Evolutionary conservation across 371 early-diverging fungal species (phyloP), one percentile per base, ranked within the genome.

Genomic region (Apophysomyces ossiformis): DNA sequence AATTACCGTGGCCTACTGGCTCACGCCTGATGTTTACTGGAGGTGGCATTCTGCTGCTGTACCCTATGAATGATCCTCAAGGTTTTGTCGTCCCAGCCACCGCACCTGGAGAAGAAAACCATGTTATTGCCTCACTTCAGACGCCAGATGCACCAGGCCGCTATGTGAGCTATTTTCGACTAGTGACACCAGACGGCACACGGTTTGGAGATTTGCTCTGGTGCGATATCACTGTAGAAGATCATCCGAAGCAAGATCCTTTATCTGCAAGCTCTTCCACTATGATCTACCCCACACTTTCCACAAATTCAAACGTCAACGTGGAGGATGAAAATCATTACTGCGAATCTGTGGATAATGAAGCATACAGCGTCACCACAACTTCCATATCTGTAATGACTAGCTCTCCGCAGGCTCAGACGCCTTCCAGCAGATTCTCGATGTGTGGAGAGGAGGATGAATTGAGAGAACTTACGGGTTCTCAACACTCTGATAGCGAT

Each of bases 151-250:
- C 61, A 1, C 84, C 89, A 56, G 92, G 92, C 6, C 69, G 77
- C 4, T 85, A 90, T 61, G 75, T 75, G 15, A 87, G 85, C 41
- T 85, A 78, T 69, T 92, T 92, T 87, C 82, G 89, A 5, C 64
- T 92, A 60, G 78, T 78, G 32, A 75, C 85, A 1, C 85, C 88
- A 1, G 69, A 83, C 9, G 91, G 91, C 1, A 71, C 72, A 16
- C 78, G 78, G 11, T 92, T 92, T 78, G 92, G 92, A 13, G 82
- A 89, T 61, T 73, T 70, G 9, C 44, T 91, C 16, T 90, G 90
- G 91, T 89, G 90, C 58, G 80, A 85, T 15, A 82, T 91, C 39
- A 60, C 63, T 13, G 90, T 91, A 5, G 81, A 79, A 62, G 74
- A 72, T 38, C 62, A 65, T 21, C 63, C 41, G 18, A 41, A 58